Base-by-base conservation (phyloP, 805 yeast species). In the Komagataella pastoris region DNA sequence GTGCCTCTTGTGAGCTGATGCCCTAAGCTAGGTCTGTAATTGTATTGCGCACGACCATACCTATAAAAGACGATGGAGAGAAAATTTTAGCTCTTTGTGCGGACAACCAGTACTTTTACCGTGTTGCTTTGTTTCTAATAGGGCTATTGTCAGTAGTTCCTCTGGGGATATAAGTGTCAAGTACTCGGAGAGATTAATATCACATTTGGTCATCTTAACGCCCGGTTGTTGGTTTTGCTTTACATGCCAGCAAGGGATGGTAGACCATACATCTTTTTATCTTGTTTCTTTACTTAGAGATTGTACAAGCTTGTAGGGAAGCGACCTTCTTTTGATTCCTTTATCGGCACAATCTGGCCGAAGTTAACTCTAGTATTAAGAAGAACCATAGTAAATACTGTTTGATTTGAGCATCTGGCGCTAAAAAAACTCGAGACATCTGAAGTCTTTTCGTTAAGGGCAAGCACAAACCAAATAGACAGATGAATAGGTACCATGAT, bases 101-200 rank as follows among this genome's bases (percentile, higher is more conserved):
- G 86, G 83, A 78, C 75, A 79, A 77, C 86, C 82, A 76, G 79
- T 81, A 78, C 81, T 76, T 54, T 50, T 73, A 74, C 82, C 87
- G 87, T 81, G 87, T 81, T 81, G 85, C 84, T 77, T 78, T 67
- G 60, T 69, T 65, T 65, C 62, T 63, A 61, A 58, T 30, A 30
- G 40, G 40, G 40, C 40, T 30, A 30, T 30, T 30, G 40, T 30
- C 40, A 30, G 40, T 30, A 30, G 40, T 50, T 55, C 59, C 55
- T 55, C 65, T 61, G 66, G 68, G 67, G 69, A 60, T 64, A 65
- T 65, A 76, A 74, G 85, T 80, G 85, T 80, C 86, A 75, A 74
- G 85, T 79, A 78, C 76, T 71, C 72, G 85, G 85, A 73, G 81
- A 80, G 85, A 80, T 59, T 54, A 68, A 72, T 57, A 54, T 60